Conservation (phyloP, 1,284 basidiomycete species). For the Trametes pubescens region DNA sequence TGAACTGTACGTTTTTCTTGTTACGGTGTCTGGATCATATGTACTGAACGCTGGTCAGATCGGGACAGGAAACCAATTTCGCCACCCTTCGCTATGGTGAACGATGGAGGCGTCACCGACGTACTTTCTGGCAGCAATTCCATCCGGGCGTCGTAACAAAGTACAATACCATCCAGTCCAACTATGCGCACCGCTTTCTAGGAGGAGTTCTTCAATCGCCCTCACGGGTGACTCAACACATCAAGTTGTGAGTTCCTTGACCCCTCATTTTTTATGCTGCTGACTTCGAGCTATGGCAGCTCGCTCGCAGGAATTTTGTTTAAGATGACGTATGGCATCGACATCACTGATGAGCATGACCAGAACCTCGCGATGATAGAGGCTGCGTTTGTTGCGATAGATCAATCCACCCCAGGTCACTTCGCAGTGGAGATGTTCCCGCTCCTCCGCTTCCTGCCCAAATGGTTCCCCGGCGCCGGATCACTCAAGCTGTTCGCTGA, state of each 20-base stretch:
- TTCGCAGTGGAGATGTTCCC: conserved; percentile 29
- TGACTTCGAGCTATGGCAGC: background rate
- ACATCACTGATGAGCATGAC: conserved; percentile 13
- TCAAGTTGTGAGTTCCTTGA: conserved; percentile 2
- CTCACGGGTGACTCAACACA: background rate
- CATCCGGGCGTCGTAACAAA: background rate
- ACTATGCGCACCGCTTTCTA: conserved; percentile 2
- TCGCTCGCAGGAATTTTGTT: conserved; percentile 14
- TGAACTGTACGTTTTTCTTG: background rate
- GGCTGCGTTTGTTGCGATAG: conserved; percentile 14
- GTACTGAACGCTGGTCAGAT: background rate
- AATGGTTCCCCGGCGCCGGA: conserved; percentile 27
- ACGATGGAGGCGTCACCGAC: conserved; percentile 12
- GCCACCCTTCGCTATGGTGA: conserved; percentile 8
- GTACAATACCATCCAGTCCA: background rate
- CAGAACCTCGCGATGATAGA: conserved; percentile 4
- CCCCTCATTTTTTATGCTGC: background rate
- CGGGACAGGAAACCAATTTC: conserved; percentile 4
- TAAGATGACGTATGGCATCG: conserved; percentile 24
- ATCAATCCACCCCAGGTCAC: conserved; percentile 8
- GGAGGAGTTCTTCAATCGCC: background rate
- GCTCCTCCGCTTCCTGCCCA: conserved; percentile 25
- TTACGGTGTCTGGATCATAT: no score
- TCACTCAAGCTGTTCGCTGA: conserved; percentile 13
- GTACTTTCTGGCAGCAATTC: conserved; percentile 10